Evolutionary conservation across 2,329 filamentous ascomycete species (phyloP), one percentile per base, ranked within the genome.

Genomic region (Botrytis deweyae): DNA sequence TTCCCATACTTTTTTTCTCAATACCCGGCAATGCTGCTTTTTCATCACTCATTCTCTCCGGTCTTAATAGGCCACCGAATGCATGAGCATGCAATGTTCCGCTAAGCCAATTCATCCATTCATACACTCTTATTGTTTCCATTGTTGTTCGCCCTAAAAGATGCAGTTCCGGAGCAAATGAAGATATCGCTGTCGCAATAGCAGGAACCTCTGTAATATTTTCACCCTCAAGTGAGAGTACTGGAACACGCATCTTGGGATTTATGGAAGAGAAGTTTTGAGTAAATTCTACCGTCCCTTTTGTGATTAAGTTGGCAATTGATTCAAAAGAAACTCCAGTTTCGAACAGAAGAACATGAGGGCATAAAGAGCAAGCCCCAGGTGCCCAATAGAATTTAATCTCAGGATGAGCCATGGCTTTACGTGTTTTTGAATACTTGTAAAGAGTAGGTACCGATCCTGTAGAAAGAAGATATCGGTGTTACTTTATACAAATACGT

Each of bases 91-190:
- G 82, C 10, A 83, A 33, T 0, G 78, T 80, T 0, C 80, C 80
- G 5, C 80, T 80, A 2, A 83, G 46, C 75, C 78, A 84, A 66
- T 78, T 80, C 65, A 83, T 65, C 82, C 82, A 83, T 73, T 83
- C 82, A 42, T 80, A 81, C 3, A 79, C 76, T 12, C 80, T 79
- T 22, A 80, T 74, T 2, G 69, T 79, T 20, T 83, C 81, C 3
- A 82, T 42, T 0, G 74, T 74, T 1, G 78, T 80, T 40, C 70
- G 75, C 16, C 82, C 82, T 38, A 82, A 61, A 33, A 83, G 72
- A 10, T 80, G 73, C 12, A 74, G 73, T 3, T 80, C 76, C 1
- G 81, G 80, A 4, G 66, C 77, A 3, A 83, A 77, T 80, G 12
- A 76, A 77, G 7, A 72, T 36, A 67, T 61, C 38, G 70, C 62